These are phyloP conservation scores for Neonectria magnoliae DNA, from an alignment of 2,329 filamentous ascomycete genomes.

Conservation along the genomic window DNA sequence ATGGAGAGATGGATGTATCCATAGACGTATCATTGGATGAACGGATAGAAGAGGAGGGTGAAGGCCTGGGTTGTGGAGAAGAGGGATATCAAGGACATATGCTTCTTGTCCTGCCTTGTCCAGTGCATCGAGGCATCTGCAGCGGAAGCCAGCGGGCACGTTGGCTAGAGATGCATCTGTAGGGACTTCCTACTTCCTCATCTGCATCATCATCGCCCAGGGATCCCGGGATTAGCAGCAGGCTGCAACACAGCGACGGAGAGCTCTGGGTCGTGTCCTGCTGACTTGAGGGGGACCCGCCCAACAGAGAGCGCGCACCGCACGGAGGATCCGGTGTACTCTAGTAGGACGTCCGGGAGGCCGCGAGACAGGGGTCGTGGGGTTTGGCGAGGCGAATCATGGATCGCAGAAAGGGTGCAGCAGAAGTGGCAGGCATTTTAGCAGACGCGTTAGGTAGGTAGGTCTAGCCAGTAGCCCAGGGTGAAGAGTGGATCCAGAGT, in stretches of 20 bases:
- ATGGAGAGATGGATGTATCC: not conserved
- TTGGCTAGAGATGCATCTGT: not conserved
- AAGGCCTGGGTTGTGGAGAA: not conserved
- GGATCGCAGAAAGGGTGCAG: not conserved
- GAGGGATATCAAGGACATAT: not conserved
- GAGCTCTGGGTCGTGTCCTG: not conserved
- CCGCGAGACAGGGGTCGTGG: not conserved
- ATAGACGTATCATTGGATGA: not conserved
- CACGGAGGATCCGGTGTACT: not conserved
- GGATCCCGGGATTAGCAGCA: not conserved
- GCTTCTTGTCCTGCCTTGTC: not conserved
- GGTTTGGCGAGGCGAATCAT: not conserved
- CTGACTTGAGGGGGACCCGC: not conserved
- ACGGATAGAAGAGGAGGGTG: not conserved
- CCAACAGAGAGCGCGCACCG: not conserved
- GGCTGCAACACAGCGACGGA: not conserved
- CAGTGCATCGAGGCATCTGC: not conserved
- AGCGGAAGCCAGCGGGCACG: not conserved
- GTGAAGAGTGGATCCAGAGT: not conserved
- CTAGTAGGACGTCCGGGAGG: not conserved
- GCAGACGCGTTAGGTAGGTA: not conserved
- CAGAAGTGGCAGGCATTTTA: not conserved
- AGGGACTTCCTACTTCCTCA: not conserved
- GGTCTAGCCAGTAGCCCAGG: not conserved
- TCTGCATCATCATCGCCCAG: not conserved